These are phyloP conservation scores for Penicillium sclerotigenum DNA, from an alignment of 2,329 filamentous ascomycete species.

Conservation along the genomic window DNA sequence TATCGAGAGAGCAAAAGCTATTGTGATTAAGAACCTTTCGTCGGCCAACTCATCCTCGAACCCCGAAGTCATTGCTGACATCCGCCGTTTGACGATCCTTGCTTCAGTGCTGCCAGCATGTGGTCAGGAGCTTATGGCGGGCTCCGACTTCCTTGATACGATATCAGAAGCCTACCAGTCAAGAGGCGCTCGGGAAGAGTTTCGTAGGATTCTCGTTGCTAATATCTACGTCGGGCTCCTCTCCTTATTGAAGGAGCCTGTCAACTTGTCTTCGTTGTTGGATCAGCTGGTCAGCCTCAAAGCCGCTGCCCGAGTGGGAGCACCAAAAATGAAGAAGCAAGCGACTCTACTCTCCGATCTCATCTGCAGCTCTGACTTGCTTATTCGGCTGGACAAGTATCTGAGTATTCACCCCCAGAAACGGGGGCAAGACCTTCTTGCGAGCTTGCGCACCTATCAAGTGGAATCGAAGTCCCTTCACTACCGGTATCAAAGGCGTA, in stretches of 20 bases:
- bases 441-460: constrained; percentile 41
- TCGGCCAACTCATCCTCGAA: constrained; percentile 10
- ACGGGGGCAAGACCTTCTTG: constrained; percentile 41
- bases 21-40: constrained; percentile 33
- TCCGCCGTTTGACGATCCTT: constrained; percentile 41
- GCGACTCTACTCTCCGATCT: constrained; percentile 74
- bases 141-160: constrained; percentile 82
- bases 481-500: constrained; percentile 42
- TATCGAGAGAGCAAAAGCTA: constrained; percentile 37
- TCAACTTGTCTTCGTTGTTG: constrained; percentile 70
- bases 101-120: constrained; percentile 42
- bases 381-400: constrained; percentile 47
- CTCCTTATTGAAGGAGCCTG: constrained; percentile 64
- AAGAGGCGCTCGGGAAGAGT: constrained; percentile 55
- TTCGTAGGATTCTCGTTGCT: constrained; percentile 67
- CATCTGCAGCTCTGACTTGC: constrained; percentile 73
- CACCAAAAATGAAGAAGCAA: constrained; percentile 38
- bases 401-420: constrained; percentile 37
- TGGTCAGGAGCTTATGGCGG: constrained; percentile 67
- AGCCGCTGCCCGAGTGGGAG: constrained; percentile 62
- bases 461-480: constrained; percentile 39
- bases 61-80: constrained; percentile 22
- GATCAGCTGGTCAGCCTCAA: constrained; percentile 84
- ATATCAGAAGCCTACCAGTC: constrained; percentile 50
- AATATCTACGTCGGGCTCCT: constrained; percentile 72